Evolutionary conservation across 2,329 filamentous ascomycete species (phyloP).

Genomic region (Talaromyces sp.): DNA sequence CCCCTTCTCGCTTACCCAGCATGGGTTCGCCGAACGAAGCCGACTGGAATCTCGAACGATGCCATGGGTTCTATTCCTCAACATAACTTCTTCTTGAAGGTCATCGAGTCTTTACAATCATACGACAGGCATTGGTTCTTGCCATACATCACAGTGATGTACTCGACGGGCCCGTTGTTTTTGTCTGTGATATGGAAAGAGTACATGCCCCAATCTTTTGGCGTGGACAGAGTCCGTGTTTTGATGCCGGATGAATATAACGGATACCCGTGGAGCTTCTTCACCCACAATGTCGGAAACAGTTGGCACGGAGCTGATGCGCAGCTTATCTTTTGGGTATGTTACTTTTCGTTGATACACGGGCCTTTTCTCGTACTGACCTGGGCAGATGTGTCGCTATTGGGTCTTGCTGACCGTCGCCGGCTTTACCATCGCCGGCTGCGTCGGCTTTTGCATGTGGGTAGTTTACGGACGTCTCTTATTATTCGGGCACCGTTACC

Average conservation of each 20-base stretch:
- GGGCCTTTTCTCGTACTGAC: slow-evolving; percentile 1
- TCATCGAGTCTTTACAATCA: slow-evolving; percentile 63
- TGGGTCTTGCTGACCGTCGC: slow-evolving; percentile 54
- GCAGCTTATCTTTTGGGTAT: slow-evolving; percentile 61
- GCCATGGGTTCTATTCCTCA: slow-evolving; percentile 69
- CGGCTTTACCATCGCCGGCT: slow-evolving; percentile 49
- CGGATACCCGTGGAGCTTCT: slow-evolving; percentile 66
- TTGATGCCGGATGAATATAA: slow-evolving; percentile 70
- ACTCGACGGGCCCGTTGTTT: slow-evolving; percentile 71
- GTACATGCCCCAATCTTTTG: slow-evolving; percentile 52
- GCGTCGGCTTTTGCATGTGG: slow-evolving; percentile 49
- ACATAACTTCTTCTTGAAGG: slow-evolving; percentile 69
- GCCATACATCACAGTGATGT: slow-evolving; percentile 76
- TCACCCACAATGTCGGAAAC: slow-evolving; percentile 62
- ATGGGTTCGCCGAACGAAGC: slow-evolving; percentile 66
- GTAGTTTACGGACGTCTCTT: slow-evolving; percentile 49
- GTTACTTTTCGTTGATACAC: slow-evolving; percentile 18
- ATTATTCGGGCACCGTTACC: slow-evolving; percentile 40
- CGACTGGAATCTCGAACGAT: slow-evolving; percentile 77
- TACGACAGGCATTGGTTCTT: slow-evolving; percentile 67
- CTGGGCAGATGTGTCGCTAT: slow-evolving; percentile 50
- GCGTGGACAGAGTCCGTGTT: slow-evolving; percentile 58
- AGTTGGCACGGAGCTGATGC: slow-evolving; percentile 65
- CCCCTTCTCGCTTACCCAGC: slow-evolving; percentile 65
- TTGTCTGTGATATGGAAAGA: slow-evolving; percentile 72